These are phyloP conservation scores for Calonectria crousiana DNA, from an alignment of 2,329 filamentous ascomycete genomes.

Conservation along the genomic window DNA sequence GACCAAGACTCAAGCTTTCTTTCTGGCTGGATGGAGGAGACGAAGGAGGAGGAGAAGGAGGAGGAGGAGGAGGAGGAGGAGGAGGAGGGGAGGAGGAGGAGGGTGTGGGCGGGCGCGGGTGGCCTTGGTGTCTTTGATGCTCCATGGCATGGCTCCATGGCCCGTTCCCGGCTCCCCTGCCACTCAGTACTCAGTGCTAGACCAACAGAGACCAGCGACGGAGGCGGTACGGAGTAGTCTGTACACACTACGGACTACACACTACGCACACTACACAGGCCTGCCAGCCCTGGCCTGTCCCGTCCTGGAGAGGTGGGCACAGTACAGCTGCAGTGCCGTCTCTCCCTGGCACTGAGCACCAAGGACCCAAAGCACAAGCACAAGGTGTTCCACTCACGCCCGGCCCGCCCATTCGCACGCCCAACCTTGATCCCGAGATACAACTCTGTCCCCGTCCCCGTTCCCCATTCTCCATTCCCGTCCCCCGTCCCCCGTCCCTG, in stretches of 20 bases:
- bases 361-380: conserved; percentile 18
- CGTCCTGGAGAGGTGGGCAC: conserved; percentile 13
- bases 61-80: background rate
- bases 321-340: conserved; percentile 23
- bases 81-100: background rate
- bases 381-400: conserved; percentile 39
- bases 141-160: background rate
- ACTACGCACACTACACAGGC: background rate
- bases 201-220: background rate
- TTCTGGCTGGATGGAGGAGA: conserved; percentile 15
- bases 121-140: conserved; percentile 1
- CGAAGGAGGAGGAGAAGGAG: background rate
- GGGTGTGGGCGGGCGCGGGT: background rate
- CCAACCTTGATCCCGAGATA: conserved; percentile 46
- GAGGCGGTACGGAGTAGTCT: background rate
- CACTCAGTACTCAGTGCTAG: conserved; percentile 4
- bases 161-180: conserved; percentile 13
- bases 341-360: conserved; percentile 4
- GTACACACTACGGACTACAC: background rate
- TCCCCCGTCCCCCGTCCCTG: conserved; percentile 31
- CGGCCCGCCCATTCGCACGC: conserved; percentile 39
- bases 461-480: conserved; percentile 41
- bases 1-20: conserved; percentile 41
- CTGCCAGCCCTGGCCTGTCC: conserved; percentile 8
- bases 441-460: conserved; percentile 44